Conservation (phyloP, 805 yeast species). For the Nakazawaea ishiwadae region DNA sequence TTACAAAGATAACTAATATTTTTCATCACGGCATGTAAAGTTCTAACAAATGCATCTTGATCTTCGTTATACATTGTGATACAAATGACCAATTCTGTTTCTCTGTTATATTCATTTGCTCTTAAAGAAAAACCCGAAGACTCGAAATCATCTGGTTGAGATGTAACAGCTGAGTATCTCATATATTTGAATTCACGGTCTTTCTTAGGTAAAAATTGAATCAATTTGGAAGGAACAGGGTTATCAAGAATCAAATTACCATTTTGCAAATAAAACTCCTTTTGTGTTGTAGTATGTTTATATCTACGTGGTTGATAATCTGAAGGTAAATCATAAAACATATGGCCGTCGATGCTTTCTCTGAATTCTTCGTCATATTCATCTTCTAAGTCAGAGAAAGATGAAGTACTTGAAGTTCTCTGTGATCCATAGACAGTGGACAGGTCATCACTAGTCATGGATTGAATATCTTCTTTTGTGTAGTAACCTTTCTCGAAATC, state of each 20-base stretch:
- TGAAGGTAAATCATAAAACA: conserved; percentile 25
- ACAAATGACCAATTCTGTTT: conserved; percentile 87
- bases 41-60: conserved; percentile 83
- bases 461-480: conserved; percentile 1
- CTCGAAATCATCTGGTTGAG: conserved; percentile 84
- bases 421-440: conserved; percentile 5
- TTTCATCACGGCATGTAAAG: conserved; percentile 90
- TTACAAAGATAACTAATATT: conserved; percentile 85
- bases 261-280: conserved; percentile 69
- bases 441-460: conserved; percentile 1
- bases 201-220: conserved; percentile 81
- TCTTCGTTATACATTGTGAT: conserved; percentile 98
- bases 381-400: conserved; percentile 5
- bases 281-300: conserved; percentile 31
- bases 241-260: conserved; percentile 90
- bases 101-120: conserved; percentile 82
- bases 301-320: conserved; percentile 34
- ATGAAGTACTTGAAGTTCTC: not conserved
- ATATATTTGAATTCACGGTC: conserved; percentile 91
- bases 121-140: conserved; percentile 80
- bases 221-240: conserved; percentile 87
- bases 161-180: conserved; percentile 96
- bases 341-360: conserved; percentile 24
- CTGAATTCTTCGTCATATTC: conserved; percentile 7
- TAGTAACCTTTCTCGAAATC: not conserved